Base-by-base conservation (phyloP, 2,329 filamentous ascomycete species). In the Dactylellina leptospora region DNA sequence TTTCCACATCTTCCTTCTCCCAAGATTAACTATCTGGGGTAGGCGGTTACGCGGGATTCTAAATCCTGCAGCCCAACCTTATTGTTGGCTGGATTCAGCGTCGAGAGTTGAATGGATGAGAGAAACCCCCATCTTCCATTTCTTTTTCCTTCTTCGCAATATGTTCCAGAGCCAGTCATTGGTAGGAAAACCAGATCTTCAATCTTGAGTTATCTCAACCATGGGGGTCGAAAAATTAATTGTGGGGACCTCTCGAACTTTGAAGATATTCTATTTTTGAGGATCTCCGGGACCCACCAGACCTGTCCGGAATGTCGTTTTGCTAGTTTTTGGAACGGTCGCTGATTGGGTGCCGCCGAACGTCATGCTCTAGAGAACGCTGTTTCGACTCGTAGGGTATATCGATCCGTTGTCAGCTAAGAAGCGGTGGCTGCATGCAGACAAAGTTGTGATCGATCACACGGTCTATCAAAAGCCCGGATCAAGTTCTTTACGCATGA, bases 331-430 rank as follows among this genome's bases (percentile, higher is more conserved):
- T 47, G 62, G 62, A 59, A 68, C 53, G 22, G 27, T 4, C 18
- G 45, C 62, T 68, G 62, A 68, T 68, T 68, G 62, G 62, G 56
- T 60, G 50, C 36, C 38, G 18, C 47, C 30, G 36, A 68, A 68
- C 62, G 54, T 68, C 62, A 68, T 68, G n/a, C n/a, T n/a, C n/a
- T n/a, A n/a, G n/a, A n/a, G n/a, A n/a, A n/a, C n/a, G n/a, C n/a
- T n/a, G n/a, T n/a, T n/a, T n/a, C n/a, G n/a, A n/a, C n/a, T n/a
- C n/a, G n/a, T n/a, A n/a, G n/a, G n/a, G n/a, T n/a, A n/a, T n/a
- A n/a, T n/a, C n/a, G n/a, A n/a, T n/a, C n/a, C 9, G 20, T 3
- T n/a, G 42, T 22, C 23, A 22, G 23, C 16, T 4, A 22, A 4
- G 42, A 23, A 45, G n/a, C n/a, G n/a, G n/a, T n/a, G n/a, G n/a